Evolutionary conservation across 768 basidiomycete species (phyloP), one percentile per base, ranked within the genome.

Genomic region (Calocybe gangraenosa): DNA sequence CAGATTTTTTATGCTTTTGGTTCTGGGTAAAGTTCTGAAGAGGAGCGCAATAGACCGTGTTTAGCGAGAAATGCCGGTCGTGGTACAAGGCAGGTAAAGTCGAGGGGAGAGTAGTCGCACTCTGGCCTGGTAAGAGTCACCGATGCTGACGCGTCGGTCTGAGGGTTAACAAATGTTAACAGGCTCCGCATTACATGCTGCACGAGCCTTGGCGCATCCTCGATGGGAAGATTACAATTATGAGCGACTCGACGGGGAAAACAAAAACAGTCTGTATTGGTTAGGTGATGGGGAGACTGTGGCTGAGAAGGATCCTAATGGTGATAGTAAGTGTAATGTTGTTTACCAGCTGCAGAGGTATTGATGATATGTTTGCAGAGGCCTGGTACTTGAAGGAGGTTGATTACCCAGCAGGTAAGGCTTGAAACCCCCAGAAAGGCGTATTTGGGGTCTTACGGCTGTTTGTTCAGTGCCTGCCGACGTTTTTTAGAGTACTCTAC

Each of bases 181-280:
- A 79, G 77, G 81, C 6, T 80, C 79, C 0, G 66, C 69, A 37
- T 53, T 79, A 13, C 80, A 81, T 44, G 78, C 75, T 0, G 60
- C 67, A 4, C 68, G 66, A 20, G 69, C 74, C 1, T 58, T 84
- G 4, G 61, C 64, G 30, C 58, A 78, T 55, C 81, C 81, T 4
- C 73, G 82, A 4, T 84, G 81, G 80, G 82, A 84, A 48, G 82
- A 84, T 52, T 84, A 67, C 48, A 66, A 69, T 34, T 81, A 78
- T 47, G 73, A 81, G 53, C 60, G 45, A 3, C 53, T 74, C 3
- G 73, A 75, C 45, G 64, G 54, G 5, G 25, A 36, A 4, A 57
- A 62, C 32, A 63, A 60, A 41, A 81, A 82, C 51, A 59, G 75
- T 8, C 68, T 82, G 51, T 65, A 74, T 46, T 85, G 78, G 76